Percentiles rank a stretch among this genome's conserved stretches.
Conservation (phyloP, 257 asterid species). For the Knoxia roxburghii region DNA sequence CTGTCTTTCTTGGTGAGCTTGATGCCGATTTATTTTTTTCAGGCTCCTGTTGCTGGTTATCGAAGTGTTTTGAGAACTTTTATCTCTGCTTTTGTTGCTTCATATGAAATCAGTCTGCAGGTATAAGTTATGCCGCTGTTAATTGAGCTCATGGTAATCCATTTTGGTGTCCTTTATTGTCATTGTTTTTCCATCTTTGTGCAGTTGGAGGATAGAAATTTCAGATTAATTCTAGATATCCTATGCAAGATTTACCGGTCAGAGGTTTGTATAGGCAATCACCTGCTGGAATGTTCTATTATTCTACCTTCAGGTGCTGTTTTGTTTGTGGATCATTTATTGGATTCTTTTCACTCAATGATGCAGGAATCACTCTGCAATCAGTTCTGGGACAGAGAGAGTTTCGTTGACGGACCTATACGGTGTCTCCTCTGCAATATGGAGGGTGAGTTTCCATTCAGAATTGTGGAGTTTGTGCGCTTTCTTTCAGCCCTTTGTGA, state of each 20-base stretch:
- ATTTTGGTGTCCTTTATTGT: constrained; percentile 9
- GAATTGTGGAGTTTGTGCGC: constrained; percentile 57
- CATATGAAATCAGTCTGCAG: constrained; percentile 90
- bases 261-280: constrained; percentile 61
- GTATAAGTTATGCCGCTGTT: constrained; percentile 32
- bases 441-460: constrained; percentile 87
- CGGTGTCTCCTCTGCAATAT: constrained; percentile 83
- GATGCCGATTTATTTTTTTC: constrained; percentile 14
- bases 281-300: not conserved
- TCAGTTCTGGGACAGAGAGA: constrained; percentile 94
- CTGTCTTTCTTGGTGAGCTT: not conserved
- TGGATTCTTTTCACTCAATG: constrained; percentile 21
- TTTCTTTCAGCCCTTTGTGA: constrained; percentile 77
- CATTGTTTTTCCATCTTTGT: constrained; percentile 19
- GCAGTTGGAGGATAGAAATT: constrained; percentile 73
- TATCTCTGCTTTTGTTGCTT: constrained; percentile 79
- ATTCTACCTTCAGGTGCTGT: not conserved
- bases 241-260: constrained; percentile 76
- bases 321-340: constrained; percentile 18
- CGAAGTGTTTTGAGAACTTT: constrained; percentile 79
- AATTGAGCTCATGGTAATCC: not conserved
- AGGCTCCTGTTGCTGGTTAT: constrained; percentile 81
- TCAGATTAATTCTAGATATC: constrained; percentile 69
- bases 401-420: constrained; percentile 88
- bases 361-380: constrained; percentile 84